Evolutionary conservation across 1,284 basidiomycete species (phyloP).

Genomic region (Blastosporella zonata): DNA sequence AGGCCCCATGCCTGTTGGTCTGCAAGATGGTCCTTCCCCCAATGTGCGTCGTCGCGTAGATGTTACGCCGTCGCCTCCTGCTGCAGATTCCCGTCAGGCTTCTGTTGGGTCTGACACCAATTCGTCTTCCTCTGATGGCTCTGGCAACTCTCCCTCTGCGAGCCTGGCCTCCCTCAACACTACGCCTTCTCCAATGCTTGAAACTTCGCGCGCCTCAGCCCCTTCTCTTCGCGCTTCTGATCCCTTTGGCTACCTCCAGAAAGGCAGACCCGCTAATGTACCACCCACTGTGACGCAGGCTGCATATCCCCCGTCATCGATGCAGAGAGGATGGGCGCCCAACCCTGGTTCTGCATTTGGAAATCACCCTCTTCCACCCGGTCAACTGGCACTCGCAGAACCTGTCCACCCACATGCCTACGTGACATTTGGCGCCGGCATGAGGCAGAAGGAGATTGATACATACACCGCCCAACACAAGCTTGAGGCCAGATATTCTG

Average conservation of each 20-base stretch:
- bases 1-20: conserved; percentile 18
- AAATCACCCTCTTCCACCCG: conserved; percentile 33
- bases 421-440: conserved; percentile 81
- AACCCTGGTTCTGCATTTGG: conserved; percentile 28
- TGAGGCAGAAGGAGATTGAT: conserved; percentile 80
- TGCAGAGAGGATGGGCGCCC: conserved; percentile 32
- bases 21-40: conserved; percentile 36
- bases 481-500: conserved; percentile 54
- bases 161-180: no score
- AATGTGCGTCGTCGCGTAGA: conserved; percentile 44
- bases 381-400: conserved; percentile 41
- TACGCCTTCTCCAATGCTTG: conserved; percentile 19
- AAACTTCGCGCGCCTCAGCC: conserved; percentile 9
- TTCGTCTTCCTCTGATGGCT: conserved; percentile 19
- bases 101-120: conserved; percentile 21
- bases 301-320: conserved; percentile 30
- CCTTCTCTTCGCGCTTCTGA: conserved; percentile 29
- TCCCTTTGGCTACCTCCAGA: conserved; percentile 55
- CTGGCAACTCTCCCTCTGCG: conserved; percentile 18
- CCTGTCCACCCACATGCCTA: conserved; percentile 68
- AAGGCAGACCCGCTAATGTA: conserved; percentile 24
- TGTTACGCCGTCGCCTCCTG: conserved; percentile 4
- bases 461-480: conserved; percentile 68
- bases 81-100: conserved; percentile 14
- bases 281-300: conserved; percentile 28